Conservation (phyloP, 202 grass and related monocot species). For the Setaria viridis region DNA sequence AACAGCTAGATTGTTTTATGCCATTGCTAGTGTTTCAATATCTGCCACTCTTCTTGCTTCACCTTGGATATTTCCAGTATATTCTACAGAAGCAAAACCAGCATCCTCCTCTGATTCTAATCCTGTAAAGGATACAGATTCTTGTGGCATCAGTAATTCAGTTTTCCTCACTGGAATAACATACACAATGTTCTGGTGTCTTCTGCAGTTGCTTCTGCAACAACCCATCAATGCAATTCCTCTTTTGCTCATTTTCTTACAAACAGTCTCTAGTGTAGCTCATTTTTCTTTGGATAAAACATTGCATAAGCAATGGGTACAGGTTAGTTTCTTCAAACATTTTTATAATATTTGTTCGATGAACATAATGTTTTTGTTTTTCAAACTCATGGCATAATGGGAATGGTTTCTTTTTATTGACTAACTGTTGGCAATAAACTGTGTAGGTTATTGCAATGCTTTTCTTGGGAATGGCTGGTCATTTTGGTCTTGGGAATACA, state of each 20-base stretch:
- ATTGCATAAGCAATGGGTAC: slow-evolving; percentile 67
- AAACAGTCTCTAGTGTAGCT: slow-evolving; percentile 60
- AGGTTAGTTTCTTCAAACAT: slow-evolving; percentile 60
- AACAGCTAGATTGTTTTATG: slow-evolving; percentile 74
- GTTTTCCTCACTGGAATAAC: slow-evolving; percentile 78
- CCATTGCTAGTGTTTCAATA: slow-evolving; percentile 52
- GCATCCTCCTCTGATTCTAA: slow-evolving; percentile 23
- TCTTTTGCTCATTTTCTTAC: slow-evolving; percentile 79
- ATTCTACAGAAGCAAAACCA: slow-evolving; percentile 36
- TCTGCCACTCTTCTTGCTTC: slow-evolving; percentile 50
- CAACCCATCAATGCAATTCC: slow-evolving; percentile 84
- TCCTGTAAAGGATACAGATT: slow-evolving; percentile 27
- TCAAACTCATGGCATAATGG: slow-evolving; percentile 21
- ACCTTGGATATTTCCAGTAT: slow-evolving; percentile 72
- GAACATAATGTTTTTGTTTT: slow-evolving; percentile 21
- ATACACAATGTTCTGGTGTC: slow-evolving; percentile 75
- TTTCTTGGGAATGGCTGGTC: slow-evolving; percentile 77
- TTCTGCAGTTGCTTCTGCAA: slow-evolving; percentile 90
- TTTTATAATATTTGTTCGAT: slow-evolving; percentile 8
- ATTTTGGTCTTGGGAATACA: slow-evolving; percentile 95
- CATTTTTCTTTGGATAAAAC: slow-evolving; percentile 67
- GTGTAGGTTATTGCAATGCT: slow-evolving; percentile 71
- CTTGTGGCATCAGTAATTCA: slow-evolving; percentile 55
- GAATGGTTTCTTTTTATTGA: slow-evolving; percentile 18
- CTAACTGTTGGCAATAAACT: slow-evolving; percentile 12